phyloP scores from a whole-genome alignment of 495 filamentous ascomycete species.

The Xeromyces bisporus region DNA sequence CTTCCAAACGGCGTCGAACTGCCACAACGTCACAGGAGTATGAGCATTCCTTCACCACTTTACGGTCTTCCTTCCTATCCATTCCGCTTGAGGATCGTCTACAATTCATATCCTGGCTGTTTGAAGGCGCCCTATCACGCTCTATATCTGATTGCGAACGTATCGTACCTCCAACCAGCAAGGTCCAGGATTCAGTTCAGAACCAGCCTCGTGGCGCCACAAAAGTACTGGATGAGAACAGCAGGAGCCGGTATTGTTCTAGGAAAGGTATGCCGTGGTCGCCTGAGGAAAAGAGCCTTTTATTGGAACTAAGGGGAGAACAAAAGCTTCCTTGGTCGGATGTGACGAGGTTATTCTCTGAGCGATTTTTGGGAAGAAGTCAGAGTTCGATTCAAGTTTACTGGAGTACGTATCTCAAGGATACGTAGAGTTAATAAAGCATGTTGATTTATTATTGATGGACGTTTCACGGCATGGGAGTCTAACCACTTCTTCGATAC shows the following conservation, averaged over 20 bases:
- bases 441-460: background rate
- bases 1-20: slow-evolving; percentile 5
- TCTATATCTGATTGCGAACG: slow-evolving; percentile 7
- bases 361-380: slow-evolving; percentile 8
- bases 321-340: slow-evolving; percentile 9
- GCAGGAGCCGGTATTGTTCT: too few species aligned
- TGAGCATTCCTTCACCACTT: slow-evolving; percentile 4
- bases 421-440: slow-evolving; percentile 3
- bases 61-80: slow-evolving; percentile 8
- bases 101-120: slow-evolving; percentile 11
- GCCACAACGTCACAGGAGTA: background rate
- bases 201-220: slow-evolving; percentile 1
- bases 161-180: slow-evolving; percentile 1
- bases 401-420: slow-evolving; percentile 10
- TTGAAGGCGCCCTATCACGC: slow-evolving; percentile 7
- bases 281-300: slow-evolving; percentile 8
- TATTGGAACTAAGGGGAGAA: slow-evolving; percentile 11
- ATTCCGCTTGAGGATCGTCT: slow-evolving; percentile 5
- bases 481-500: background rate
- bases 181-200: slow-evolving; percentile 1
- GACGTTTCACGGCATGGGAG: background rate
- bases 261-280: slow-evolving; percentile 9
- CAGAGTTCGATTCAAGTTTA: slow-evolving; percentile 9
- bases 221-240: too few species aligned
- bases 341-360: slow-evolving; percentile 10